A percentile compares a stretch with the other conserved stretches of the same genome.
Evolutionary conservation across 306 rosid species (phyloP).

Genomic region (Cucumis hystrix): DNA sequence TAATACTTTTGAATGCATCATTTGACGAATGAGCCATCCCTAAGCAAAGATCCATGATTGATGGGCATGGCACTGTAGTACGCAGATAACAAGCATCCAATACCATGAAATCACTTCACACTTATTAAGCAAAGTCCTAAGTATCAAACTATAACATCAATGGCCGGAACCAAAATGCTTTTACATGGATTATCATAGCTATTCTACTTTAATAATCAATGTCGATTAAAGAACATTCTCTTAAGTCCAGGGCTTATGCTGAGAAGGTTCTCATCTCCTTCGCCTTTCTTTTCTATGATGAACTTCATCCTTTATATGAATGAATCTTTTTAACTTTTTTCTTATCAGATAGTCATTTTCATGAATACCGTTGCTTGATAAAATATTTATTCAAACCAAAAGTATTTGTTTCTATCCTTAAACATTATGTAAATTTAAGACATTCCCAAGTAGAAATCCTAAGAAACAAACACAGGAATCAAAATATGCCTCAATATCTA

Average conservation of each 20-base stretch:
- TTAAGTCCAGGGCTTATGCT: neutral
- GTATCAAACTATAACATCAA: neutral
- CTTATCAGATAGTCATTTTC: neutral
- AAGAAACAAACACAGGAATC: no score
- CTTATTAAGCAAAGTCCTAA: neutral
- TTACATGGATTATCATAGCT: neutral
- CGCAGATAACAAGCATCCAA: conserved; percentile 1
- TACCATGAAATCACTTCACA: neutral
- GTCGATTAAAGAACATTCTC: neutral
- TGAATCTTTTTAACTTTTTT: neutral
- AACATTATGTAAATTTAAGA: no score
- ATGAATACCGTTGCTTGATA: neutral
- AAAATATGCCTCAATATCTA: no score
- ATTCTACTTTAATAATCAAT: neutral
- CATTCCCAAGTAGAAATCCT: no score
- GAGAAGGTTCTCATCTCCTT: neutral
- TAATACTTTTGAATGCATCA: neutral
- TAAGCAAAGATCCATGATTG: neutral
- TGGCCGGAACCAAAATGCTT: neutral
- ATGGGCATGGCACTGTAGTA: neutral
- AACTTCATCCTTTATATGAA: neutral
- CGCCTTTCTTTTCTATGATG: neutral
- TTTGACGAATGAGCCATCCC: neutral
- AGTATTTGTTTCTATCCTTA: neutral
- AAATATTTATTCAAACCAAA: neutral